Conservation (phyloP, 2,329 filamentous ascomycete species). For the Diplocarpon mali region DNA sequence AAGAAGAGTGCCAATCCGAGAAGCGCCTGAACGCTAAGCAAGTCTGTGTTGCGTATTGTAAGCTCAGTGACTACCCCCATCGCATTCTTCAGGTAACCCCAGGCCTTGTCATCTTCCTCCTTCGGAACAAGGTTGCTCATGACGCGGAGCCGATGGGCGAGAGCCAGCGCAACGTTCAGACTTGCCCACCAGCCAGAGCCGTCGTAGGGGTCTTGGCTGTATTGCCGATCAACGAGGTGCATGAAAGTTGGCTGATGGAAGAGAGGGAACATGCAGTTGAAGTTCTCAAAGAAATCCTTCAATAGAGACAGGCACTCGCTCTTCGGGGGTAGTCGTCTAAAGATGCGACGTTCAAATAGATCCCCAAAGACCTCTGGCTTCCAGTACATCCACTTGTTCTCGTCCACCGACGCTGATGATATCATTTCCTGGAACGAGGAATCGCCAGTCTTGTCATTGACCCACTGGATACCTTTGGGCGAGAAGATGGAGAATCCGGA, state of each 20-base stretch:
- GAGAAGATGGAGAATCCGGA: conserved; percentile 99
- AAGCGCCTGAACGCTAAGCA: conserved; percentile 87
- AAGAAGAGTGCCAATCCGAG: conserved; percentile 91
- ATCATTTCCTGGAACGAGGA: conserved; percentile 93
- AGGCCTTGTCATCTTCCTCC: conserved; percentile 89
- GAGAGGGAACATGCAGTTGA: conserved; percentile 97
- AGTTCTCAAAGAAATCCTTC: conserved; percentile 94
- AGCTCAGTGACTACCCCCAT: conserved; percentile 88
- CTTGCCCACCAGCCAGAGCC: conserved; percentile 98
- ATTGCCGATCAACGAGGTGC: conserved; percentile 90
- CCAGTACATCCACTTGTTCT: conserved; percentile 96
- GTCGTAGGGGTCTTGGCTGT: conserved; percentile 83
- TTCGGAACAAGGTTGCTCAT: conserved; percentile 89
- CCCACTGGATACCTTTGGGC: conserved; percentile 95
- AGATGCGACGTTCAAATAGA: conserved; percentile 76
- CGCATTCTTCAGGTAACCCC: conserved; percentile 93
- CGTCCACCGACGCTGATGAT: conserved; percentile 76
- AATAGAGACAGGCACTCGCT: conserved; percentile 79
- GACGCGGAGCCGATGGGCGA: conserved; percentile 80
- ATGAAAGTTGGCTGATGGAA: conserved; percentile 98
- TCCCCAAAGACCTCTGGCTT: conserved; percentile 95
- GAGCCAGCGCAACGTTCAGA: conserved; percentile 87
- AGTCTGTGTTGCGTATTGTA: conserved; percentile 90
- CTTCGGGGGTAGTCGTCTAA: conserved; percentile 73
- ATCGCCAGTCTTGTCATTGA: conserved; percentile 96